A percentile compares a stretch with the other conserved stretches of the same genome.
These are phyloP conservation scores for Pistacia atlantica DNA, from an alignment of 345 rosid species.

Conservation along the genomic window DNA sequence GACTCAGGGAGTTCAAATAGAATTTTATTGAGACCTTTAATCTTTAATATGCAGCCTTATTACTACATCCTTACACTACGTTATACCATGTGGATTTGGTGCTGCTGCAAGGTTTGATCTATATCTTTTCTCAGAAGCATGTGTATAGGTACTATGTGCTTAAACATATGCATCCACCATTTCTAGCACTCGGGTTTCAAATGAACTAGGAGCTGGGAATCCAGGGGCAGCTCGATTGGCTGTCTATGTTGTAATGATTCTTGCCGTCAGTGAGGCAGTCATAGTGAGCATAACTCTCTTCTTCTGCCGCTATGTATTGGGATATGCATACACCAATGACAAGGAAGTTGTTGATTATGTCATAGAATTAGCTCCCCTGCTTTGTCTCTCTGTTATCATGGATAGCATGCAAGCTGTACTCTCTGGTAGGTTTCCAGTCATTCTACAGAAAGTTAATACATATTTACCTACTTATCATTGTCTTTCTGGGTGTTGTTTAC, in stretches of 20 bases:
- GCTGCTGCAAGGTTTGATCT: conserved; percentile 55
- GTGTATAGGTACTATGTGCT: background rate
- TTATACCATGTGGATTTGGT: conserved; percentile 45
- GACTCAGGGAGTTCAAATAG: background rate
- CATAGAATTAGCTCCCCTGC: conserved; percentile 34
- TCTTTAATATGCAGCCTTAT: conserved; percentile 40
- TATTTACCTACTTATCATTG: too few species aligned
- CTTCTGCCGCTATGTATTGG: conserved; percentile 29
- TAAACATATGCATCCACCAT: background rate
- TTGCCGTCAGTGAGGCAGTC: conserved; percentile 31
- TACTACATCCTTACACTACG: conserved; percentile 37
- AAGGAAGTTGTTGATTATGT: conserved; percentile 41
- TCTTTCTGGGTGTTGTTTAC: too few species aligned
- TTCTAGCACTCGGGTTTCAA: conserved; percentile 52
- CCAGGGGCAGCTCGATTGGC: conserved; percentile 43
- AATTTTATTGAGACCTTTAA: background rate
- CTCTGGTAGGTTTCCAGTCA: conserved; percentile 29
- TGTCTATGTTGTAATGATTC: conserved; percentile 25
- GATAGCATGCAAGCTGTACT: conserved; percentile 42
- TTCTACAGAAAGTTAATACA: background rate
- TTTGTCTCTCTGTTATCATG: conserved; percentile 30
- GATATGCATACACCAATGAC: conserved; percentile 38
- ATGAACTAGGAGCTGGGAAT: conserved; percentile 53
- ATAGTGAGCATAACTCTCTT: conserved; percentile 33
- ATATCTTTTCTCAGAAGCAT: background rate